Evolutionary conservation across 2,329 filamentous ascomycete species (phyloP).

Genomic region (Macroventuria anomochaeta): DNA sequence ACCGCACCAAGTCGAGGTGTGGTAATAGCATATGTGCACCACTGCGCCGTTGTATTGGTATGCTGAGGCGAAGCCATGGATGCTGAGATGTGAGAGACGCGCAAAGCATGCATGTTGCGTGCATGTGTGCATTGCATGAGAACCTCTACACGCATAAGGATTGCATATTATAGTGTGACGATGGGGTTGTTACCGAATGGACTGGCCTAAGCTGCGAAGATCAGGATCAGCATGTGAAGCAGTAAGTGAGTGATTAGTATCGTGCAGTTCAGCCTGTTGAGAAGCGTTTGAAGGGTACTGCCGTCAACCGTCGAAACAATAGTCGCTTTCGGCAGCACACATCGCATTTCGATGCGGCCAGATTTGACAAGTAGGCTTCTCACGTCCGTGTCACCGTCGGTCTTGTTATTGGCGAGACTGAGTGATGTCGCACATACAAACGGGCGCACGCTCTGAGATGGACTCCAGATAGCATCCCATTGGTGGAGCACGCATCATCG

Average conservation of each 20-base stretch:
- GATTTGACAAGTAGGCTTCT: neutral
- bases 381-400: neutral
- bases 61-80: neutral
- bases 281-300: neutral
- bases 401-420: neutral
- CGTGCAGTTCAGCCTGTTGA: too few relatives aligned
- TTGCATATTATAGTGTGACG: too few relatives aligned
- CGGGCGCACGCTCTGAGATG: conserved; percentile 6
- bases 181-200: too few relatives aligned
- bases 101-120: neutral
- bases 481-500: neutral
- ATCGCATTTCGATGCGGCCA: neutral
- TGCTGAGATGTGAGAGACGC: neutral
- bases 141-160: too few relatives aligned
- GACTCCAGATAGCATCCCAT: neutral
- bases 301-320: neutral
- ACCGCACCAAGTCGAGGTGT: neutral
- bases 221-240: too few relatives aligned
- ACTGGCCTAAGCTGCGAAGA: too few relatives aligned
- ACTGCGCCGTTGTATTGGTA: neutral
- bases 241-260: too few relatives aligned
- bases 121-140: neutral
- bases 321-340: neutral
- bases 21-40: neutral
- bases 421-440: conserved; percentile 18